Evolutionary conservation across 345 rosid species (phyloP).

Genomic region (Hevea brasiliensis): DNA sequence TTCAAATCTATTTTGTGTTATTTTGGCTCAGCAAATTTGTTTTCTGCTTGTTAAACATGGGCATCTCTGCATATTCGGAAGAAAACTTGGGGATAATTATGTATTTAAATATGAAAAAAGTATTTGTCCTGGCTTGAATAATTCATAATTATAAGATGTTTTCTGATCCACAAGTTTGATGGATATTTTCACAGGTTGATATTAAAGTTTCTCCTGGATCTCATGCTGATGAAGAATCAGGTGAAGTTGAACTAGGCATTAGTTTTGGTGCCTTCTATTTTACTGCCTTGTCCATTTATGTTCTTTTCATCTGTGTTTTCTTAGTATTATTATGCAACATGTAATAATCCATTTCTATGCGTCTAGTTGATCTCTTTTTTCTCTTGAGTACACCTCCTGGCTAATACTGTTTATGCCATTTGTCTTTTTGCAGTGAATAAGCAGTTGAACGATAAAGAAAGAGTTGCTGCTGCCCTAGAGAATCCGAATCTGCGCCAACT

Average conservation of each 20-base stretch:
- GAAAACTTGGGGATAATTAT: not conserved
- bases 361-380: too few relatives aligned
- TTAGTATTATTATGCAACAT: too few relatives aligned
- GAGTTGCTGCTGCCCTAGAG: slow-evolving; percentile 87
- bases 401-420: slow-evolving; percentile 5
- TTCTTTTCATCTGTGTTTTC: too few relatives aligned
- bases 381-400: too few relatives aligned
- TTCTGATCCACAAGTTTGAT: not conserved
- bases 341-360: too few relatives aligned
- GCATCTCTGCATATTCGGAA: not conserved
- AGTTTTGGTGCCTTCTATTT: not conserved
- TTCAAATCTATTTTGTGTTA: not conserved
- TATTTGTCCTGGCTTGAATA: not conserved
- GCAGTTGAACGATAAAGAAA: slow-evolving; percentile 87
- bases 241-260: slow-evolving; percentile 38
- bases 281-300: not conserved
- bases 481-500: slow-evolving; percentile 92
- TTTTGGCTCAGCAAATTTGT: not conserved
- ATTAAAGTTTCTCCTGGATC: slow-evolving; percentile 85
- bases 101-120: too few relatives aligned
- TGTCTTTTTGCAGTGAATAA: slow-evolving; percentile 60
- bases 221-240: slow-evolving; percentile 87
- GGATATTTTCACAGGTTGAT: slow-evolving; percentile 55
- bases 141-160: not conserved
- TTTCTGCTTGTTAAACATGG: not conserved